These are phyloP conservation scores for Epicoccum sorghinum DNA, from an alignment of 2,329 filamentous ascomycete species.

Conservation along the genomic window DNA sequence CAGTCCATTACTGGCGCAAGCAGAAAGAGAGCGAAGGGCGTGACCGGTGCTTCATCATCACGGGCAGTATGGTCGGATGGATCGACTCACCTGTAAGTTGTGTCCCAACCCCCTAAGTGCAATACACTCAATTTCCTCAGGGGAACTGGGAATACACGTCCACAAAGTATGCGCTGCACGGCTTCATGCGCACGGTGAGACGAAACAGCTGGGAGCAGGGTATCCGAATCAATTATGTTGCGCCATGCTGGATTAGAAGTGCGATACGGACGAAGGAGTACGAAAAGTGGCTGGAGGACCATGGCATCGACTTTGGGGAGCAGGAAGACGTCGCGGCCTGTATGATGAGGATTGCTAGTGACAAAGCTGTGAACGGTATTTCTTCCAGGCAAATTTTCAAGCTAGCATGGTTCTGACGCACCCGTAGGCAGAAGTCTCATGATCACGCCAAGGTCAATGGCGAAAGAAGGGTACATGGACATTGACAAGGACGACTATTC, in stretches of 20 bases:
- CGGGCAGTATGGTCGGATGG: conserved; percentile 25
- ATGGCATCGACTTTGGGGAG: conserved; percentile 50
- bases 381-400: neutral
- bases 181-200: conserved; percentile 23
- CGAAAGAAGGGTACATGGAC: conserved; percentile 51
- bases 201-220: conserved; percentile 24
- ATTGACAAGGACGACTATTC: conserved; percentile 48
- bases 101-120: neutral
- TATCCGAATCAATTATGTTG: conserved; percentile 26
- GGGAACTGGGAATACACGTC: conserved; percentile 49
- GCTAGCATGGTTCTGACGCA: neutral
- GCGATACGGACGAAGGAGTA: conserved; percentile 47
- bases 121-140: conserved; percentile 3
- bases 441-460: conserved; percentile 48
- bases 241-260: conserved; percentile 29
- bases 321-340: conserved; percentile 41
- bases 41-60: conserved; percentile 28
- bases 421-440: conserved; percentile 48
- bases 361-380: conserved; percentile 28
- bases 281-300: conserved; percentile 49
- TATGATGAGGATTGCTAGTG: conserved; percentile 41
- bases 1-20: conserved; percentile 24
- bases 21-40: conserved; percentile 23
- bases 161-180: conserved; percentile 33
- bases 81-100: conserved; percentile 23